Evolutionary conservation across 129 eudicot genomes (phyloP).

Genomic region (Helichrysum umbraculigerum): DNA sequence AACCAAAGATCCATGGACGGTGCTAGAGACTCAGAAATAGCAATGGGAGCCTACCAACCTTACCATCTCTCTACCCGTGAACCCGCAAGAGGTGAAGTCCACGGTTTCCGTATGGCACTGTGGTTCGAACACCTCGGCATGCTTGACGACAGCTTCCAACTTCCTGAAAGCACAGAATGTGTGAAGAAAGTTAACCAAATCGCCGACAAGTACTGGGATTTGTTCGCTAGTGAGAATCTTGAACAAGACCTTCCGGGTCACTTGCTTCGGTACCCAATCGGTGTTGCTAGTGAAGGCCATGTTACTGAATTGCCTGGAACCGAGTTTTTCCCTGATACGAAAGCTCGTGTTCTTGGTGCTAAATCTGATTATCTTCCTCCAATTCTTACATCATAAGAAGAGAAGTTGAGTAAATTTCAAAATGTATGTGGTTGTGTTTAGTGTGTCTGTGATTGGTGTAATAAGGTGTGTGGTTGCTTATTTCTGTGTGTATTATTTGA

Average conservation of each 20-base stretch:
- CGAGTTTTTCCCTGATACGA: constrained; percentile 78
- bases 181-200: constrained; percentile 54
- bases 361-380: constrained; percentile 73
- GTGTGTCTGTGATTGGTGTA: constrained; percentile 9
- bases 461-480: constrained; percentile 6
- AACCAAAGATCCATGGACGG: constrained; percentile 93
- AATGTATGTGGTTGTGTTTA: not conserved
- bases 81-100: constrained; percentile 72
- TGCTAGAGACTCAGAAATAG: constrained; percentile 73
- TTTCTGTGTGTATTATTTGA: constrained; percentile 16
- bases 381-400: constrained; percentile 58
- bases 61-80: constrained; percentile 45
- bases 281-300: constrained; percentile 52
- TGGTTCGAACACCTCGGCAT: constrained; percentile 90
- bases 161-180: constrained; percentile 57
- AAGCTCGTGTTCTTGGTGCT: constrained; percentile 64
- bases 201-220: constrained; percentile 72
- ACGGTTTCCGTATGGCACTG: constrained; percentile 79
- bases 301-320: constrained; percentile 61
- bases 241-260: constrained; percentile 80
- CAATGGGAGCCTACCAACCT: constrained; percentile 87
- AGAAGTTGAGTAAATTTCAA: not conserved
- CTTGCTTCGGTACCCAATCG: constrained; percentile 70
- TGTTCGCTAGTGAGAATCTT: constrained; percentile 51
- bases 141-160: constrained; percentile 62